Base-by-base conservation (phyloP, 805 yeast species). In the Kregervanrija delftensis region DNA sequence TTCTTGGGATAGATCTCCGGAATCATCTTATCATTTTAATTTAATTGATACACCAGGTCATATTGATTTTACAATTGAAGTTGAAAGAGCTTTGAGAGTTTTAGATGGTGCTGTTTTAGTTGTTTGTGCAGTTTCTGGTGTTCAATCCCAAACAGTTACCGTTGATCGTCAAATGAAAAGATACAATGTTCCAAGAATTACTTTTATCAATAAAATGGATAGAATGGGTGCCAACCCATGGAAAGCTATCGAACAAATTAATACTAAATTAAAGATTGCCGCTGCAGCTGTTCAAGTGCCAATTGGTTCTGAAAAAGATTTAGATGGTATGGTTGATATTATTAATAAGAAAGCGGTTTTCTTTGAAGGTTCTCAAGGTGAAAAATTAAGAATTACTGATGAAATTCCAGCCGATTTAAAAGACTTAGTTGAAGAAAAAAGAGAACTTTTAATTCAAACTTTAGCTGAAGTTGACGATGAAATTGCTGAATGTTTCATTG, bases 191-290 rank as follows among this genome's bases (percentile, higher is more conserved):
- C 99, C 99, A 44, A 79, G 99, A 61, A 76, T 93, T 43, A 91
- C 99, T 9, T 93, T 93, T 60, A 86, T 93, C 66, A 93, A 93
- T 71, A 93, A 93, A 72, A 90, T 93, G 97, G 99, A 93, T 67
- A 81, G 99, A 64, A 87, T 93, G 96, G 99, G 99, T 54, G 86
- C 99, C 45, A 83, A 93, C 67, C 99, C 99, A 16, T 93, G 95
- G 83, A 78, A 76, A 51, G 96, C 95, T 46, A 85, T 93, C 57
- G 95, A 86, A 46, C 98, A 91, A 70, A 76, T 93, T 56, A 88
- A 91, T 68, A 55, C 68, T 44, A 93, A 93, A 65, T 77, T 93
- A 63, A 87, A 81, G 66, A 87, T 89, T 37, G 87, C 96, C 17
- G 97, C 98, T 50, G 98, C 98, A 48, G 96, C 98, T 14, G 78